Evolutionary conservation across 106 monocot species (phyloP), one percentile per base, ranked within the genome.

Genomic region (Xerophyta viscosa): DNA sequence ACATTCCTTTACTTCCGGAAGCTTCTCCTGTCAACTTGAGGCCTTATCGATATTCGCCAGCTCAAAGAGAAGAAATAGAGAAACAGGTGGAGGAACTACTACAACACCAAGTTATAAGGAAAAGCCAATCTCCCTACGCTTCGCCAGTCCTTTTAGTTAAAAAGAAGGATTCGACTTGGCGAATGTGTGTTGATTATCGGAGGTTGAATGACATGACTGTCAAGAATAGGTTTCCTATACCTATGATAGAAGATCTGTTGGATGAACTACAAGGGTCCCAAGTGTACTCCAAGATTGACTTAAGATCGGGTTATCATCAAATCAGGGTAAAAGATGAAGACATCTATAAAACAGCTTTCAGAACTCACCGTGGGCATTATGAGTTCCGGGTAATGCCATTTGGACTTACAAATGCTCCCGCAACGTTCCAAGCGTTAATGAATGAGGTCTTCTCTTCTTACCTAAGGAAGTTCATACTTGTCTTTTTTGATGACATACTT

Each of bases 231-330:
- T 62, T 50, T 26, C 62, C 62, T 11, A 62, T 62, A 25, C 49
- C 64, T 0, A 42, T 30, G 4, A 21, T 54, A 1, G 64, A 64
- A 18, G 64, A 53, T 18, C 52, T 64, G 11, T 18, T 65, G 2
- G 64, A 65, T 22, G 54, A 65, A 20, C 28, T 43, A 15, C 43
- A 44, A 12, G 8, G 43, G 0, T 26, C 53, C 18, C 0, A 0
- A 0, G 8, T 53, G 1, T 65, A 54, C 20, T 44, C 53, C 8
- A 65, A 65, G 28, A 1, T 65, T 0, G 64, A 65, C 22, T 20
- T 65, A 0, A 17, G 44, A 0, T 11, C 44, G 8, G 41, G 64
- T 2, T 54, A 65, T 31, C 64, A 65, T 39, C 54, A 65, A 21
- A 46, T 65, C 2, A 20, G 20, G 8, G 26, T 65, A 0, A 10